A percentile compares a stretch with the other conserved stretches of the same genome.
phyloP scores from a whole-genome alignment of 768 basidiomycete genomes.

The Pleurotus djamor region DNA sequence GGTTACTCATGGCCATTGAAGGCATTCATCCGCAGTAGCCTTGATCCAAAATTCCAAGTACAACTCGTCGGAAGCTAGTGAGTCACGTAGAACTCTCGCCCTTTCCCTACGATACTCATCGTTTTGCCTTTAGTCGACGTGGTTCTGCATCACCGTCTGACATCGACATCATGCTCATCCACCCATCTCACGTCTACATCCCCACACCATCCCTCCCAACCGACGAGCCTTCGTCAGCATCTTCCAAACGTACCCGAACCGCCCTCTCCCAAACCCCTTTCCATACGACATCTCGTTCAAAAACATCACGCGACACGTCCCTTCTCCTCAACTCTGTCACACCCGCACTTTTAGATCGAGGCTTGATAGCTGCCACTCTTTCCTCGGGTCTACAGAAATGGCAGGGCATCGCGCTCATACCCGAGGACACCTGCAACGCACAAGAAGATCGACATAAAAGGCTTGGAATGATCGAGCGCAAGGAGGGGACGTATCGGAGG shows the following conservation, averaged over 20 bases:
- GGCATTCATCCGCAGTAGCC: slow-evolving; percentile 46
- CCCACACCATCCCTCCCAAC: slow-evolving; percentile 30
- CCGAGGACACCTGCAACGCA: slow-evolving; percentile 22
- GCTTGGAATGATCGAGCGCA: slow-evolving; percentile 19
- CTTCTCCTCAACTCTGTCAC: slow-evolving; percentile 36
- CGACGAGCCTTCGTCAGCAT: neutral
- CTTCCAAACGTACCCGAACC: neutral
- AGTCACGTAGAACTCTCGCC: slow-evolving; percentile 18
- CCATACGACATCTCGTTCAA: slow-evolving; percentile 3
- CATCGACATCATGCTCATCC: slow-evolving; percentile 41
- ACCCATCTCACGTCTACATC: slow-evolving; percentile 41
- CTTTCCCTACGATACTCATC: neutral
- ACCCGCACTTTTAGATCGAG: slow-evolving; percentile 38
- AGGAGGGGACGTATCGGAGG: slow-evolving; percentile 35
- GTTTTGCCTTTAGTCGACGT: slow-evolving; percentile 42
- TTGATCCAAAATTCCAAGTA: slow-evolving; percentile 47
- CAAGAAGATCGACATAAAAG: slow-evolving; percentile 21
- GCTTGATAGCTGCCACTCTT: slow-evolving; percentile 40
- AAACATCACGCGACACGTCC: slow-evolving; percentile 7
- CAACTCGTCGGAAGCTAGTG: slow-evolving; percentile 58
- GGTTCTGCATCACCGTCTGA: slow-evolving; percentile 29
- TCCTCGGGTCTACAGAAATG: slow-evolving; percentile 32
- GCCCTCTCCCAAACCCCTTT: slow-evolving; percentile 7
- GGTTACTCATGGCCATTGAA: slow-evolving; percentile 15
- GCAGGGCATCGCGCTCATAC: slow-evolving; percentile 52